Conservation (phyloP, 2,329 filamentous ascomycete genomes). For the Ceratocystis harringtonii region DNA sequence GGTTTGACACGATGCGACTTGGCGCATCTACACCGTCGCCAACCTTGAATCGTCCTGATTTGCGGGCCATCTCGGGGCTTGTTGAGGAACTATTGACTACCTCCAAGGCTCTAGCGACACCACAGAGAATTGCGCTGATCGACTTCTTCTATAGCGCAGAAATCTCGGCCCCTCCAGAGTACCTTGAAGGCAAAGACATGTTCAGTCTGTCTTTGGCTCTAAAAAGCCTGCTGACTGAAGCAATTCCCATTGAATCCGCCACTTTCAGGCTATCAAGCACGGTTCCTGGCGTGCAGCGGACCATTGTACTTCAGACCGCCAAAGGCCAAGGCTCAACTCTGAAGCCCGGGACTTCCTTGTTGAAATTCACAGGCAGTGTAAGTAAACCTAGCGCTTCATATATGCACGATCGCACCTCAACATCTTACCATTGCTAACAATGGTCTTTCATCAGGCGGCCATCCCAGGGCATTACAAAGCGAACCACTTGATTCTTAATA, state of each 20-base stretch:
- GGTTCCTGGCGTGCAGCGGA: constrained; percentile 7
- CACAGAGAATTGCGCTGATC: constrained; percentile 51
- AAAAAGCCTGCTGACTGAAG: constrained; percentile 13
- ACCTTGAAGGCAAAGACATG: constrained; percentile 29
- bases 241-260: constrained; percentile 10
- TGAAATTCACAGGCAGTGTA: constrained; percentile 27
- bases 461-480: constrained; percentile 62
- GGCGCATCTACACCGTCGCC: constrained; percentile 12
- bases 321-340: constrained; percentile 23
- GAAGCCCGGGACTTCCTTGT: constrained; percentile 35
- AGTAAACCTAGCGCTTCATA: constrained; percentile 17
- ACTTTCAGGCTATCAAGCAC: constrained; percentile 11
- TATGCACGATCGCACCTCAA: neutral
- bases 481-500: constrained; percentile 52
- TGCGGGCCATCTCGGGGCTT: constrained; percentile 32
- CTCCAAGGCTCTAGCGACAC: constrained; percentile 34
- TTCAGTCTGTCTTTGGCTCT: constrained; percentile 20
- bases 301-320: constrained; percentile 22
- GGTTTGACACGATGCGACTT: constrained; percentile 20
- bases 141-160: constrained; percentile 60
- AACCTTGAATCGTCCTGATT: constrained; percentile 19
- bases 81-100: constrained; percentile 34
- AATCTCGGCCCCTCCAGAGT: constrained; percentile 52
- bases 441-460: constrained; percentile 33
- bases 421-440: constrained; percentile 21